Percentiles rank a stretch among this genome's conserved stretches.
These are phyloP conservation scores for Ustilago cynodontis DNA, from an alignment of 1,284 basidiomycete genomes.

Conservation along the genomic window DNA sequence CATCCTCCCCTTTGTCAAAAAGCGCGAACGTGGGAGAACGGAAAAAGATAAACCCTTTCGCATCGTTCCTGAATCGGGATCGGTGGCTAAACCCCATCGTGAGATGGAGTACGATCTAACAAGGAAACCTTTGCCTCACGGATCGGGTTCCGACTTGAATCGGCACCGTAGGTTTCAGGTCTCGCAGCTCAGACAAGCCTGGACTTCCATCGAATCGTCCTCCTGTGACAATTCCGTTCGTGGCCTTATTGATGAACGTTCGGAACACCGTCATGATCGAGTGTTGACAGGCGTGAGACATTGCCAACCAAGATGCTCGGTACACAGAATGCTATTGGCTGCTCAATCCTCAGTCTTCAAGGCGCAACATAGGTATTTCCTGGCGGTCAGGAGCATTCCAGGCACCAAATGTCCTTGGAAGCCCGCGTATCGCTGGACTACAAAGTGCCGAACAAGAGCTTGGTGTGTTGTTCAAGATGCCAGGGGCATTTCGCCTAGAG, in stretches of 20 bases:
- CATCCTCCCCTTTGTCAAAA: slow-evolving; percentile 14
- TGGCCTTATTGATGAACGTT: neutral
- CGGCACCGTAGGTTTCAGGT: neutral
- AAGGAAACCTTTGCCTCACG: neutral
- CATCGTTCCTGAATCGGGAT: slow-evolving; percentile 7
- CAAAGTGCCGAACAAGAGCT: neutral
- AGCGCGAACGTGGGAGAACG: slow-evolving; percentile 13
- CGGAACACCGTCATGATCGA: neutral
- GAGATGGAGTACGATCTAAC: neutral
- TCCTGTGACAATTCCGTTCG: neutral
- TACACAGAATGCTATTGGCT: neutral
- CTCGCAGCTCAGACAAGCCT: neutral
- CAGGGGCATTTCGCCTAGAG: slow-evolving; percentile 1
- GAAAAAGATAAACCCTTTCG: neutral
- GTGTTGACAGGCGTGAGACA: neutral
- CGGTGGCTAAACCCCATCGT: neutral
- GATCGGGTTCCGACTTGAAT: slow-evolving; percentile 1
- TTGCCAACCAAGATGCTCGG: neutral
- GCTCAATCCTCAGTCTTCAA: neutral
- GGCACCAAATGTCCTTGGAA: neutral
- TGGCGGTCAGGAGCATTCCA: slow-evolving; percentile 3
- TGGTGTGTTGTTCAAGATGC: slow-evolving; percentile 13
- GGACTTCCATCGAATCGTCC: neutral
- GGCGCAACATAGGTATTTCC: neutral
- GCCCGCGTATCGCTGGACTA: neutral